A percentile compares a stretch with the other conserved stretches of the same genome.
phyloP scores from a whole-genome alignment of 2,329 filamentous ascomycete species.

The Talaromyces verruculosus region DNA sequence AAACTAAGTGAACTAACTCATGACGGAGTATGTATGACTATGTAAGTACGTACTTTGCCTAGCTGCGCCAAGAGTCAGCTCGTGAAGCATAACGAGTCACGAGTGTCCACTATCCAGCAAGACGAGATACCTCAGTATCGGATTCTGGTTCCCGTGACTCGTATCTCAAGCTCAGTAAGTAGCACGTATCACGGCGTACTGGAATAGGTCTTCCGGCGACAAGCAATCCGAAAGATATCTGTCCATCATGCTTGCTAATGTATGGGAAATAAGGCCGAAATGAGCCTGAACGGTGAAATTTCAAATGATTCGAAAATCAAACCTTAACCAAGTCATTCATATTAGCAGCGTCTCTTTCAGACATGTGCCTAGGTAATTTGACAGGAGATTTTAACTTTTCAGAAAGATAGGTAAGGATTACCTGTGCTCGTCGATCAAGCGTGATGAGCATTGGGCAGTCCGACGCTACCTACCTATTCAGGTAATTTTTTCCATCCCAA shows the following conservation, averaged over 20 bases:
- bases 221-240: neutral
- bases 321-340: neutral
- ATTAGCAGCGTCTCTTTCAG: neutral
- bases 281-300: neutral
- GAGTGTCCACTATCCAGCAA: neutral
- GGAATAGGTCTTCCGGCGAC: neutral
- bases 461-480: neutral
- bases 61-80: neutral
- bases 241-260: neutral
- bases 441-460: neutral
- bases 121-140: too few species aligned
- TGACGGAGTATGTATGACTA: neutral
- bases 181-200: neutral
- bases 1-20: neutral
- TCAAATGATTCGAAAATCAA: slow-evolving; percentile 1
- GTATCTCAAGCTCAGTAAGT: neutral
- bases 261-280: neutral
- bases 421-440: neutral
- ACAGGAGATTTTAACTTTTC: neutral
- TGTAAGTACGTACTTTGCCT: too few species aligned
- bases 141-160: neutral
- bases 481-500: neutral
- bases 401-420: neutral
- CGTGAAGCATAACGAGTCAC: neutral
- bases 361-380: neutral